Evolutionary conservation across 1,284 basidiomycete genomes (phyloP).

Genomic region (Irpex lacteus): DNA sequence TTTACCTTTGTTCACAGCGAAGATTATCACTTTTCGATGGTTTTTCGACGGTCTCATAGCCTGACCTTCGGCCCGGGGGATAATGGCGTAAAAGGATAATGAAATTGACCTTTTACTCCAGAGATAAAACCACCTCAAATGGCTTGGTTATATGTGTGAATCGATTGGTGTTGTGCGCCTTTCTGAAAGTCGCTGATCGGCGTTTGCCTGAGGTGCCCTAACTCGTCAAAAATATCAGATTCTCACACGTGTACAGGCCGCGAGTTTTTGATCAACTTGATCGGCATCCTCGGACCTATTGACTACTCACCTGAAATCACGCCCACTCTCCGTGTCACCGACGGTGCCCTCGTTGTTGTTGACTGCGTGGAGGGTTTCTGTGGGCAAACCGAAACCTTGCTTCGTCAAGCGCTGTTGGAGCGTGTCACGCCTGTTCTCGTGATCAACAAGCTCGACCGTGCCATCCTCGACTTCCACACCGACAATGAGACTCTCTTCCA

Average conservation of each 20-base stretch:
- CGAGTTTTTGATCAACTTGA: constrained; percentile 99
- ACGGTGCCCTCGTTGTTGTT: constrained; percentile 98
- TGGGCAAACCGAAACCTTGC: constrained; percentile 99
- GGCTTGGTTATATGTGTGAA: no score
- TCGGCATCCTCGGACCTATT: constrained; percentile 99
- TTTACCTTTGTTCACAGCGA: no score
- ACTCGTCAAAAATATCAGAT: background rate
- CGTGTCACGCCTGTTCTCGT: constrained; percentile 99
- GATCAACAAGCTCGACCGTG: constrained; percentile 99
- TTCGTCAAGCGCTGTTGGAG: constrained; percentile 96
- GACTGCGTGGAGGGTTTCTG: constrained; percentile 99
- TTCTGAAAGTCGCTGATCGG: no score
- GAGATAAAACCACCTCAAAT: no score
- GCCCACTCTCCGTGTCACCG: constrained; percentile 98
- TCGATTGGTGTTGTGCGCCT: no score
- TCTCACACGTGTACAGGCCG: constrained; percentile 50
- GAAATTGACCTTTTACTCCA: no score
- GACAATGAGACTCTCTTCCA: constrained; percentile 98
- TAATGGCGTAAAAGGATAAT: no score
- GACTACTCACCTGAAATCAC: constrained; percentile 99
- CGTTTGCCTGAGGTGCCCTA: no score
- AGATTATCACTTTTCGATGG: no score
- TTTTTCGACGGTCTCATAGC: no score
- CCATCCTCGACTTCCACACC: constrained; percentile 97
- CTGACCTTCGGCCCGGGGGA: no score